Conservation (phyloP, 2,329 filamentous ascomycete species). For the Cladophialophora bantiana region DNA sequence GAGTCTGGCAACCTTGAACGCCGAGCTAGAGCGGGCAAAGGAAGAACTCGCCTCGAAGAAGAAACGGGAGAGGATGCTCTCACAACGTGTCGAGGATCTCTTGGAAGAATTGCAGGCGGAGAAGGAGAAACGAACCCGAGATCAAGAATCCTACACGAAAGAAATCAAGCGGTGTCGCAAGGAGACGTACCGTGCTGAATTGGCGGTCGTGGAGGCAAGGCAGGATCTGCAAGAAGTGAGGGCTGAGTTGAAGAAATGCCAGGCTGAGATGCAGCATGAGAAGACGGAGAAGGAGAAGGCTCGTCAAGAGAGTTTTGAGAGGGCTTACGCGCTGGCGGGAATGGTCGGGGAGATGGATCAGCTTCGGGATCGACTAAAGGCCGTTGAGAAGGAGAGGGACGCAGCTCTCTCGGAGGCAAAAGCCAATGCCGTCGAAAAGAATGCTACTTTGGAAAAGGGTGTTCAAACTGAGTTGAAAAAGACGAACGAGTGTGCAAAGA, state of each 20-base stretch:
- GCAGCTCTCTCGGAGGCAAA: slow-evolving; percentile 31
- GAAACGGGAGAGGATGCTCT: slow-evolving; percentile 53
- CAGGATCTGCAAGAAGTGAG: slow-evolving; percentile 56
- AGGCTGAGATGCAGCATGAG: slow-evolving; percentile 61
- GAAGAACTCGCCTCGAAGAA: slow-evolving; percentile 52
- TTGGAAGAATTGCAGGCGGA: slow-evolving; percentile 60
- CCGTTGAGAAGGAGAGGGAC: slow-evolving; percentile 49
- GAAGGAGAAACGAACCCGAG: slow-evolving; percentile 59
- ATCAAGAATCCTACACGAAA: slow-evolving; percentile 61
- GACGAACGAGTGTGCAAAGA: background rate
- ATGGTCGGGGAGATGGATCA: slow-evolving; percentile 54
- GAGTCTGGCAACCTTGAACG: slow-evolving; percentile 45
- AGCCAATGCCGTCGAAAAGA: slow-evolving; percentile 19
- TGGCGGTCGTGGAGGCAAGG: slow-evolving; percentile 61
- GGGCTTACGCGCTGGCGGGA: slow-evolving; percentile 54
- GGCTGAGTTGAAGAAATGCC: slow-evolving; percentile 56
- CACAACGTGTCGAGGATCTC: slow-evolving; percentile 53
- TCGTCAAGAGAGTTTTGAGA: slow-evolving; percentile 57
- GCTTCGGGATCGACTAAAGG: slow-evolving; percentile 51
- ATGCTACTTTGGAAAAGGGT: background rate
- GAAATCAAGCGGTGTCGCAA: slow-evolving; percentile 63
- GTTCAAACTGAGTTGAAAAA: slow-evolving; percentile 8
- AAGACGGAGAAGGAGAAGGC: slow-evolving; percentile 55
- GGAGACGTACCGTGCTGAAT: slow-evolving; percentile 65
- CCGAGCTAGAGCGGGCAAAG: slow-evolving; percentile 52